Evolutionary conservation across 129 eudicot species (phyloP), one percentile per base, ranked within the genome.

Genomic region (Chrysanthemum seticuspe): DNA sequence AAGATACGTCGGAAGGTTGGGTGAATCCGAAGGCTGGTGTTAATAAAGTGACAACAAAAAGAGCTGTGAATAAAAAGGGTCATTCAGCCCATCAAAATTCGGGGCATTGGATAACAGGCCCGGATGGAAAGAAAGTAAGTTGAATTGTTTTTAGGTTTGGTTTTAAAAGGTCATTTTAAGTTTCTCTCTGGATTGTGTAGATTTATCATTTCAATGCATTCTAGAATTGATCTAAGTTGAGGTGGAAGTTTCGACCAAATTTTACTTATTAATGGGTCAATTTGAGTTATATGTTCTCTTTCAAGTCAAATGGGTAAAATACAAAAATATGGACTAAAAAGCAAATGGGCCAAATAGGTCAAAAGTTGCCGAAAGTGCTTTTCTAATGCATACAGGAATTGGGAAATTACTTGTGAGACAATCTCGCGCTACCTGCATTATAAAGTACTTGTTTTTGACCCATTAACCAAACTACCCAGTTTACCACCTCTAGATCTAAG

Each of bases 121-220:
- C 68, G 18, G 83, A 81, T 75, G 98, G 95, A 73, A 85, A 84
- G 82, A 87, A 72, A 76, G 98, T 93, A 82, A 83, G 96, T 81
- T 70, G 56, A 74, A 36, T 58, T 57, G 10, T 10, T 44, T 52
- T 13, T 48, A 49, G 53, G 13, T 70, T 50, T 77, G 47, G 40
- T 76, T 27, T 50, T 29, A 29, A 68, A 27, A 16, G 3, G 13
- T 21, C 5, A 14, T 19, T 59, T 59, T 21, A 18, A 50, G n/a
- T 49, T 59, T 56, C 48, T n/a, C 48, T 60, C 58, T 47, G 10
- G 12, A 58, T 15, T 16, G 56, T 15, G 53, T 55, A n/a, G 31
- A 10, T 2, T 54, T 16, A 54, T 67, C 16, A 8, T 72, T 14
- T 45, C 6, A 47, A 27, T 58, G 49, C 59, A 59, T 59, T 6